These are phyloP conservation scores for Malus hybrid DNA, from an alignment of 331 rosid genomes.

Conservation along the genomic window DNA sequence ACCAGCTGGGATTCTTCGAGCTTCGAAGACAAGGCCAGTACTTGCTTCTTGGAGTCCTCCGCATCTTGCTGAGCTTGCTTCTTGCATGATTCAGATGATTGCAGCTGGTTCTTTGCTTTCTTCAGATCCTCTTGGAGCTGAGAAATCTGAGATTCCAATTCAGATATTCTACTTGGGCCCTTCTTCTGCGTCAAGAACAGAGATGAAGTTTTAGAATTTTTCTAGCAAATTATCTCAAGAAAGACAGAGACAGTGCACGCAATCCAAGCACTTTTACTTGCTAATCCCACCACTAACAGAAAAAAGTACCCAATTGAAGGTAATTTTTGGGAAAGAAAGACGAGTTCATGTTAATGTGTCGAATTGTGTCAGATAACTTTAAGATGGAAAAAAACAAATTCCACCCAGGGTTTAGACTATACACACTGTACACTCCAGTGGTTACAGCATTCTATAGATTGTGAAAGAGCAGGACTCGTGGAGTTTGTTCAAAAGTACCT, in stretches of 20 bases:
- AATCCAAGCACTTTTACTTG: background rate
- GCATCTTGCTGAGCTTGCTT: slow-evolving; percentile 64
- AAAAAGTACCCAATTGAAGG: background rate
- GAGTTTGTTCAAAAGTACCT: slow-evolving; percentile 41
- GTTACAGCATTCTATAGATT: background rate
- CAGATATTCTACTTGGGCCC: slow-evolving; percentile 76
- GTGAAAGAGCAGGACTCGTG: background rate
- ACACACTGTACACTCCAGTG: background rate
- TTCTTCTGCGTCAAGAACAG: slow-evolving; percentile 45
- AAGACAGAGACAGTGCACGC: background rate
- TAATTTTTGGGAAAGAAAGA: background rate
- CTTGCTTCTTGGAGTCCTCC: slow-evolving; percentile 53
- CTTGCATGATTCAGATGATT: slow-evolving; percentile 59
- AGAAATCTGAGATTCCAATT: slow-evolving; percentile 76
- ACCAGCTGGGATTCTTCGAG: slow-evolving; percentile 60
- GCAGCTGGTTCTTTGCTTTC: slow-evolving; percentile 52
- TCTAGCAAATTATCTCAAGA: background rate
- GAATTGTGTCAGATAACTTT: background rate
- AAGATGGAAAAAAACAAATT: background rate
- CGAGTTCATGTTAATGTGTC: background rate
- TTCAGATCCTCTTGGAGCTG: slow-evolving; percentile 72
- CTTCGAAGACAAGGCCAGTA: slow-evolving; percentile 45
- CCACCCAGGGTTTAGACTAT: background rate
- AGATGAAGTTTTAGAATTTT: background rate
- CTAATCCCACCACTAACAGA: background rate